Conservation (phyloP, 179 eudicot species). For the Actinidia polygama region DNA sequence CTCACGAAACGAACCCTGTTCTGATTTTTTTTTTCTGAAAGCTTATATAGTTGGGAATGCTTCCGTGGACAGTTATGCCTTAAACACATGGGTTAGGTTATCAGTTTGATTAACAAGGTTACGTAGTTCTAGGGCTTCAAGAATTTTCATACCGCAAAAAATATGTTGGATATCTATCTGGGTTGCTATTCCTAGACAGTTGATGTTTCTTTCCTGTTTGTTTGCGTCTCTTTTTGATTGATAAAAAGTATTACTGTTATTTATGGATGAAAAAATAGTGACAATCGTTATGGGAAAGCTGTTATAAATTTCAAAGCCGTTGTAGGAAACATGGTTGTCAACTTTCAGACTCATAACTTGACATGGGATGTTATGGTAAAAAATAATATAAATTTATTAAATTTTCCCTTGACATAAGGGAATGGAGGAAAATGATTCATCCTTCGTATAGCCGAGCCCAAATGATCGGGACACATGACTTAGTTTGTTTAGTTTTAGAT, state of each 20-base stretch:
- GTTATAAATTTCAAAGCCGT: no score
- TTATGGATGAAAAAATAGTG: no score
- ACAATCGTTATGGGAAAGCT: no score
- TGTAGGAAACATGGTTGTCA: no score
- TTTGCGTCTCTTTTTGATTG: not conserved
- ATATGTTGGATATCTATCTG: not conserved
- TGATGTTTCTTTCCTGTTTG: not conserved
- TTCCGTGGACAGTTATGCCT: not conserved
- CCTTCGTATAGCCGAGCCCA: no score
- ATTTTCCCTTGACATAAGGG: no score
- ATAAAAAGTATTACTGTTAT: not conserved
- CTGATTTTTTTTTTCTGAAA: not conserved
- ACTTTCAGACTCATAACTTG: no score
- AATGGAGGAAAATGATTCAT: no score
- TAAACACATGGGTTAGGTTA: not conserved
- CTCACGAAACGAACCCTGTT: constrained; percentile 79
- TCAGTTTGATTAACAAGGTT: not conserved
- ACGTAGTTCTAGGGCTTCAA: not conserved
- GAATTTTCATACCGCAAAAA: not conserved
- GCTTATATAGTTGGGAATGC: not conserved
- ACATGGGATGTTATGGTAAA: no score
- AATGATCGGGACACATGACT: no score
- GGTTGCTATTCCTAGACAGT: not conserved
- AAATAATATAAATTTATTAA: no score
- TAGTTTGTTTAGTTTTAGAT: no score